Percentiles rank a stretch among this genome's conserved stretches.
phyloP scores from a whole-genome alignment of 305 asterid genomes.

The Fraxinus nigra region DNA sequence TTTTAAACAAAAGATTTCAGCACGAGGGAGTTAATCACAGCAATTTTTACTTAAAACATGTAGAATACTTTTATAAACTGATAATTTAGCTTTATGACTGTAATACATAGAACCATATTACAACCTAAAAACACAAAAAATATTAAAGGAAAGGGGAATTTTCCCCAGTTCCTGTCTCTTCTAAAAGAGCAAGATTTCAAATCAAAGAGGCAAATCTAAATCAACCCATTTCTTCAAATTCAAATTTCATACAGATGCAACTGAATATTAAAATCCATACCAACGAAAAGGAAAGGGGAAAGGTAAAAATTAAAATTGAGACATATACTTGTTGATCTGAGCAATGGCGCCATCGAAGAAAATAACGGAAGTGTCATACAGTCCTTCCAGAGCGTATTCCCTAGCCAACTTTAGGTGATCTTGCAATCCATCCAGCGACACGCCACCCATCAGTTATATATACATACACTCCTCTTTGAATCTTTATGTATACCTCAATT shows the following conservation, averaged over 20 bases:
- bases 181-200: background rate
- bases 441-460: conserved; percentile 53
- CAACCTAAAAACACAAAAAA: background rate
- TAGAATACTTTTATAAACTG: background rate
- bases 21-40: background rate
- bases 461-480: conserved; percentile 3
- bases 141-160: background rate
- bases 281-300: conserved; percentile 1
- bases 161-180: conserved; percentile 8
- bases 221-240: conserved; percentile 10
- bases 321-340: conserved; percentile 79
- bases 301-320: conserved; percentile 6
- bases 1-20: background rate
- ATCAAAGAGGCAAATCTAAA: background rate
- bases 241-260: background rate
- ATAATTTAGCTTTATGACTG: background rate
- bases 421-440: conserved; percentile 70
- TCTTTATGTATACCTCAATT: background rate
- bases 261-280: background rate
- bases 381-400: conserved; percentile 90
- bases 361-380: conserved; percentile 77
- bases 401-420: conserved; percentile 90
- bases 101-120: no score
- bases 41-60: background rate
- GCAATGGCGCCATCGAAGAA: conserved; percentile 97